Evolutionary conservation across 306 rosid species (phyloP), one percentile per base, ranked within the genome.

Genomic region (Casuarina cunninghamiana): DNA sequence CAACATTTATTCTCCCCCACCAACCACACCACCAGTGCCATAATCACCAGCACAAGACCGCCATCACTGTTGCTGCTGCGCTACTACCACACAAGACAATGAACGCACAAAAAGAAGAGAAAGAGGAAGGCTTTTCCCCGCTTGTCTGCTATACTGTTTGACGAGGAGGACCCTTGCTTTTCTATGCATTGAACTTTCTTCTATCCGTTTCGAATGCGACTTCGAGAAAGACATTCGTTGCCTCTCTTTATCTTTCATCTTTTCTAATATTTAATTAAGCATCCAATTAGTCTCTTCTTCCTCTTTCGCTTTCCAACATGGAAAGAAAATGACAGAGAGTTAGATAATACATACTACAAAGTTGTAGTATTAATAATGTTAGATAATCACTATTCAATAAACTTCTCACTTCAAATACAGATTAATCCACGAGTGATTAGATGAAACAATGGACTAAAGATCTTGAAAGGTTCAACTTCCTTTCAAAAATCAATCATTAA

Each of bases 1-100:
- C 81, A 49, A 88, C 93, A 94, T 92, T 94, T 88, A 94, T 89
- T 92, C 93, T 84, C 78, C 72, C 87, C 77, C 86, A 92, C 86
- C 97, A 84, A 90, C 90, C 84, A 70, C 41, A 72, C 71, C 58
- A 76, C 73, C 84, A 86, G 86, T 54, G 66, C 84, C 81, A 62
- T 74, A 44, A 43, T 81, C 91, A 53, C 77, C 74, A 61, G 77
- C 88, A 70, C 75, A 75, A 72, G 78, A 70, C 67, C 45, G 45
- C 70, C 53, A 54, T 44, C 19, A 32, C 53, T 38, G n/a, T 49
- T 50, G 35, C 41, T 26, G 15, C 60, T 48, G 45, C 37, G 72
- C 83, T 74, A 60, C 55, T 70, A 79, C 35, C 42, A 42, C 38
- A 78, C 65, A 53, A 69, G 26, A 26, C 50, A 12, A 12, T 21